A percentile compares a stretch with the other conserved stretches of the same genome.
Evolutionary conservation across 2,329 filamentous ascomycete genomes (phyloP).

Genomic region (Trichoderma sp.): DNA sequence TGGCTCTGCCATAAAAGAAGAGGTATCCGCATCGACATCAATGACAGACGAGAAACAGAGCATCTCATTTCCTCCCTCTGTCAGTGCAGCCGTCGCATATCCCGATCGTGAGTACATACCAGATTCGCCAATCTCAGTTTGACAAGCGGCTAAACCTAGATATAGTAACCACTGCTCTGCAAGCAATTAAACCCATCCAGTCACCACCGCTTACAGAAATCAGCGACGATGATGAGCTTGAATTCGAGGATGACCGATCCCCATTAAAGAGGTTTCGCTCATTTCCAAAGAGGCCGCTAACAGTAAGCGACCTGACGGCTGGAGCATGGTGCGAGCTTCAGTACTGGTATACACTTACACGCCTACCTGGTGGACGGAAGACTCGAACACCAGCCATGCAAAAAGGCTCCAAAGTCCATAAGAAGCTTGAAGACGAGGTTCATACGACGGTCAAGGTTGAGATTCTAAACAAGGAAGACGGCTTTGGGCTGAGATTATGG

Average conservation of each 20-base stretch:
- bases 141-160: slow-evolving; percentile 33
- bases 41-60: neutral
- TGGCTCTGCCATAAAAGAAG: neutral
- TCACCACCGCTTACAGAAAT: slow-evolving; percentile 22
- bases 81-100: slow-evolving; percentile 39
- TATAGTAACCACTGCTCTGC: slow-evolving; percentile 55
- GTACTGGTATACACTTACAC: slow-evolving; percentile 82
- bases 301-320: slow-evolving; percentile 82
- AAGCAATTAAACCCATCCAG: slow-evolving; percentile 22
- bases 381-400: slow-evolving; percentile 80
- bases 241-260: slow-evolving; percentile 38
- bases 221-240: slow-evolving; percentile 17
- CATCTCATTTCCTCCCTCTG: slow-evolving; percentile 20
- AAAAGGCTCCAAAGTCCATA: slow-evolving; percentile 74
- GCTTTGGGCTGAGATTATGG: slow-evolving; percentile 80
- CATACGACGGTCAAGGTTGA: slow-evolving; percentile 73
- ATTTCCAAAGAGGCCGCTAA: slow-evolving; percentile 73
- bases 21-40: neutral
- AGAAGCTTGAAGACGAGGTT: slow-evolving; percentile 80
- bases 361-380: slow-evolving; percentile 67
- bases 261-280: slow-evolving; percentile 78
- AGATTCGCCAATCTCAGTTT: accelerated
- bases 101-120: slow-evolving; percentile 49
- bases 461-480: slow-evolving; percentile 73
- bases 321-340: slow-evolving; percentile 96